Evolutionary conservation across 2,329 filamentous ascomycete species (phyloP).

Genomic region (Cytospora chrysosperma): DNA sequence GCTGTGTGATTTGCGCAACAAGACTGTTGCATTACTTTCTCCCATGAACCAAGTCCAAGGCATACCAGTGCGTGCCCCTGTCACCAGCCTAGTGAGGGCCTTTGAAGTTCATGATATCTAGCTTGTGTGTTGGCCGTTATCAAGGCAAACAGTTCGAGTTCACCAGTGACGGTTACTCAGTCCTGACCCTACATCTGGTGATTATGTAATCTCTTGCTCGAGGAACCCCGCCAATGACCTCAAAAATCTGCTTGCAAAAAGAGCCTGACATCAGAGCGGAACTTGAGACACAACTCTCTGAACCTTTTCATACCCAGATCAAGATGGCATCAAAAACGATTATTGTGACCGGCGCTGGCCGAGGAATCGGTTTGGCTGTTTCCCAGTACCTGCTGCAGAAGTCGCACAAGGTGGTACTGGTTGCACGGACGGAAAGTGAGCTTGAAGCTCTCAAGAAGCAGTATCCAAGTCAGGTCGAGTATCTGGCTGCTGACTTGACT

Average conservation of each 20-base stretch:
- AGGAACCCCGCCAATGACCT: constrained; percentile 11
- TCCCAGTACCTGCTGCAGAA: constrained; percentile 50
- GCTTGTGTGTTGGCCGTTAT: background rate
- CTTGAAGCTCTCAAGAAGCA: constrained; percentile 52
- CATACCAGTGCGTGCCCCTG: too few relatives aligned
- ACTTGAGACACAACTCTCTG: background rate
- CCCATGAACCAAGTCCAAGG: too few relatives aligned
- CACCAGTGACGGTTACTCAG: too few relatives aligned
- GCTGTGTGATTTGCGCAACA: too few relatives aligned
- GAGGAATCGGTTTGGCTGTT: constrained; percentile 60
- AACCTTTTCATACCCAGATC: background rate
- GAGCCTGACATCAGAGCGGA: background rate
- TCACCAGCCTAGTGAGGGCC: too few relatives aligned
- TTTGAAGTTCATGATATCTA: background rate
- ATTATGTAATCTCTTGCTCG: constrained; percentile 9
- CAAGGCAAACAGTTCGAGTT: too few relatives aligned
- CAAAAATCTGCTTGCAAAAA: constrained; percentile 12
- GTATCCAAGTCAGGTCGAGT: constrained; percentile 54
- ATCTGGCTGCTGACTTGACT: constrained; percentile 54
- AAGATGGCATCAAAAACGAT: constrained; percentile 61
- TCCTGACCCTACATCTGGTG: background rate
- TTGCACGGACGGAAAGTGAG: constrained; percentile 52
- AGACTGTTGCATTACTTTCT: too few relatives aligned
- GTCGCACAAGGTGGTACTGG: constrained; percentile 58
- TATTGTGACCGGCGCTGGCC: constrained; percentile 66